phyloP scores from a whole-genome alignment of 371 early-diverging fungal genomes.

The Rhizopus stolonifer region DNA sequence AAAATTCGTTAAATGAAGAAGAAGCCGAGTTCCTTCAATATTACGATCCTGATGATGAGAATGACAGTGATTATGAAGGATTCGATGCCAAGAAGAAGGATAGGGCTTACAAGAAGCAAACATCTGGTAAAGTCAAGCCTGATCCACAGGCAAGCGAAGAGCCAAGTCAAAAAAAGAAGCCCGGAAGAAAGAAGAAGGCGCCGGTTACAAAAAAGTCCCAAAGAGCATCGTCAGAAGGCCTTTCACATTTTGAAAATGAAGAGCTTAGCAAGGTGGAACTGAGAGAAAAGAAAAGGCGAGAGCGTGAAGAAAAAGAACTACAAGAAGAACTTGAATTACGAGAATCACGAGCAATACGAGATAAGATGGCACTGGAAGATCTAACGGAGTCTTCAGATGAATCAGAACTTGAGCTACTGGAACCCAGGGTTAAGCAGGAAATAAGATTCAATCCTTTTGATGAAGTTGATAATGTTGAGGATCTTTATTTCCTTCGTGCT shows the following conservation, averaged over 20 bases:
- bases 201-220: too few species aligned
- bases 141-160: conserved; percentile 5
- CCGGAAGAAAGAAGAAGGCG: neutral
- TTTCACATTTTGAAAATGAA: conserved; percentile 18
- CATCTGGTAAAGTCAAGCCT: neutral
- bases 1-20: too few species aligned
- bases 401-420: conserved; percentile 18
- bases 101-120: neutral
- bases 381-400: conserved; percentile 13
- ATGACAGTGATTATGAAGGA: conserved; percentile 22
- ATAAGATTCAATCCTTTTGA: conserved; percentile 41
- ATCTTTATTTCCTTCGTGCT: conserved; percentile 50
- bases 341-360: conserved; percentile 11
- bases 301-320: conserved; percentile 34
- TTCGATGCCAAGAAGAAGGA: conserved; percentile 11
- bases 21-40: neutral
- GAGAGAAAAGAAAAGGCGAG: too few species aligned
- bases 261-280: too few species aligned
- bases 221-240: too few species aligned
- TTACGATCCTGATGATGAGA: conserved; percentile 15
- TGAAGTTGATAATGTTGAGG: conserved; percentile 54
- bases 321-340: conserved; percentile 38
- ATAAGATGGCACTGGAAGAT: too few species aligned
- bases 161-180: neutral
- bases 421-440: too few species aligned